Base-by-base conservation (phyloP, 2,329 filamentous ascomycete species). In the Botryosphaeria dothidea region DNA sequence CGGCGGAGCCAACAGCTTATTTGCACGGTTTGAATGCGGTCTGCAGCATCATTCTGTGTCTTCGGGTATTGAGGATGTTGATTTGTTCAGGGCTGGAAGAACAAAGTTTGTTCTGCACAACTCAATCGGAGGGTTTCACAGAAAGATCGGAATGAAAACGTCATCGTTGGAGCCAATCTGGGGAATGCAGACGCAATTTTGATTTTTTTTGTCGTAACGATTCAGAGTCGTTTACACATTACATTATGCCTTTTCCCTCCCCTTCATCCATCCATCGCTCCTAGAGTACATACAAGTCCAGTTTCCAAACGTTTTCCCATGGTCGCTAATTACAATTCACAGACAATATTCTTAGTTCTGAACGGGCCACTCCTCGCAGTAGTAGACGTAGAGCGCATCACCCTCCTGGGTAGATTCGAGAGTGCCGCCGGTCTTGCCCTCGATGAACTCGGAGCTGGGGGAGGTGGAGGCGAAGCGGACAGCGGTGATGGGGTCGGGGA, bases 351-450 rank as follows among this genome's bases (percentile, higher is more conserved):
- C 15, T 52, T 46, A 60, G 56, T 60, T 60, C 41, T 60, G 56
- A 8, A 60, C 56, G 23, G 56, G 56, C 56, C 56, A 60, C 56
- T 60, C 41, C 38, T 46, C 25, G 56, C 56, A 60, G 56, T 60
- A 60, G 56, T 60, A 60, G n/a, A 60, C 56, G n/a, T 60, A 60
- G 17, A 60, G 56, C 2, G 56, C 56, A 17, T 60, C 56, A n/a
- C 56, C 56, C 38, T 31, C 56, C 25, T 41, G 25, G 41, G 56
- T 60, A 17, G 38, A 46, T 8, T 60, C 5, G n/a, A 60, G 56
- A 4, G 56, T 34, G n/a, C 56, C 56, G 8, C 56, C 56, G 13
- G 41, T 46, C 56, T 60, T 60, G 56, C 56, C 56, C 25, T 60
- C 56, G 41, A 60, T 60, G 41, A 60, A 60, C n/a, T 34, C 2